Evolutionary conservation across 225 moss, liverwort and hornwort genomes (phyloP).

Genomic region (Marchantia paleacea): DNA sequence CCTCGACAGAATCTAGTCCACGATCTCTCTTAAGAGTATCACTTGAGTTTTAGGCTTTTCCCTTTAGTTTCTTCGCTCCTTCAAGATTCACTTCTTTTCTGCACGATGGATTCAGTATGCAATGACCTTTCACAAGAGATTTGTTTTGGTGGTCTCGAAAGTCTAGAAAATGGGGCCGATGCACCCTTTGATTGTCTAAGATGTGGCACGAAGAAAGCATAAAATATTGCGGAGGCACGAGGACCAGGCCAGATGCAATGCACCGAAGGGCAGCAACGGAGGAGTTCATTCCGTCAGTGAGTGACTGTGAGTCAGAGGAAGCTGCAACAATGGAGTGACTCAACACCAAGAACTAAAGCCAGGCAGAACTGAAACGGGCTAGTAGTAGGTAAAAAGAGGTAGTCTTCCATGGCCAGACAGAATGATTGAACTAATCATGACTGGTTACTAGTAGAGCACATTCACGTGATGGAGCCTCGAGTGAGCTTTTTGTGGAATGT

Average conservation of each 20-base stretch:
- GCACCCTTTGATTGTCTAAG: no score
- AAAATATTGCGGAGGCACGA: no score
- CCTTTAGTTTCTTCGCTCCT: no score
- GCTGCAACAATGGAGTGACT: background rate
- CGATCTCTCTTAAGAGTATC: no score
- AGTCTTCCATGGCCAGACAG: background rate
- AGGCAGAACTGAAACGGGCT: background rate
- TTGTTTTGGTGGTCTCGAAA: no score
- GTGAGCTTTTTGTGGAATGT: background rate
- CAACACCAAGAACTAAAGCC: constrained; percentile 1
- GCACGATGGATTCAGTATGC: no score
- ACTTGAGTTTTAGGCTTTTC: no score
- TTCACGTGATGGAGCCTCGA: constrained; percentile 12
- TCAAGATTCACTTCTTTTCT: no score
- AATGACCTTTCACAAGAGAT: no score
- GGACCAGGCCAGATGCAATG: background rate
- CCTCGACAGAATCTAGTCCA: no score
- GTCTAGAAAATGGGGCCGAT: no score
- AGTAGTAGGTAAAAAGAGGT: background rate
- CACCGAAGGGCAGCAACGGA: background rate
- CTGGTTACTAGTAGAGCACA: background rate
- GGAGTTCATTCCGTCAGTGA: background rate
- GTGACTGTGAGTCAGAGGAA: background rate
- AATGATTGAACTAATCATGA: constrained; percentile 24
- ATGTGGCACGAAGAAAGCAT: no score